Percentiles rank a stretch among this genome's conserved stretches.
phyloP scores from a whole-genome alignment of 257 asterid genomes.

The Nicotiana tomentosiformis region DNA sequence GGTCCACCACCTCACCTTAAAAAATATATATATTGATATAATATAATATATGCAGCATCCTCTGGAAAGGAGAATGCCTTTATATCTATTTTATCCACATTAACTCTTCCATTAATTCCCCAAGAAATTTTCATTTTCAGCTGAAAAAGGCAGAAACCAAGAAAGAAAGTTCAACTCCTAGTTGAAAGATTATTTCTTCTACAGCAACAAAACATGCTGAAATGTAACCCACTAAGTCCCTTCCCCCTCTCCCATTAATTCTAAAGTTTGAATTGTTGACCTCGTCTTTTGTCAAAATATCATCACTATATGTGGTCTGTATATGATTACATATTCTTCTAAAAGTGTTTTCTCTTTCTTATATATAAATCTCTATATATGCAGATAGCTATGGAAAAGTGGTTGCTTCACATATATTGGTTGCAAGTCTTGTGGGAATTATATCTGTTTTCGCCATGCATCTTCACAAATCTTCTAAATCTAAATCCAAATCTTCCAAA shows the following conservation, averaged over 20 bases:
- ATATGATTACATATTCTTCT: neutral
- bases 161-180: neutral
- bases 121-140: neutral
- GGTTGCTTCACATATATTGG: constrained; percentile 23
- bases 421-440: constrained; percentile 39
- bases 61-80: neutral
- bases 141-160: neutral
- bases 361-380: neutral
- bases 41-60: neutral
- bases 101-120: neutral
- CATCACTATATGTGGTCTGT: neutral
- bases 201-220: neutral
- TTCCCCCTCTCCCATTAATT: neutral
- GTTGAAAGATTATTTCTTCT: neutral
- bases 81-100: neutral
- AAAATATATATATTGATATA: neutral
- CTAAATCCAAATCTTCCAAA: constrained; percentile 23
- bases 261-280: neutral
- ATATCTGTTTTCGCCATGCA: constrained; percentile 49
- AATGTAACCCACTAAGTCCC: constrained; percentile 6
- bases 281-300: neutral
- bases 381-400: neutral
- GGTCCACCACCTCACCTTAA: neutral
- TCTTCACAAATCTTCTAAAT: constrained; percentile 25
- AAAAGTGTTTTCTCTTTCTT: neutral